Evolutionary conservation across 768 basidiomycete genomes (phyloP), one percentile per base, ranked within the genome.

Genomic region (Mycena vitilis): DNA sequence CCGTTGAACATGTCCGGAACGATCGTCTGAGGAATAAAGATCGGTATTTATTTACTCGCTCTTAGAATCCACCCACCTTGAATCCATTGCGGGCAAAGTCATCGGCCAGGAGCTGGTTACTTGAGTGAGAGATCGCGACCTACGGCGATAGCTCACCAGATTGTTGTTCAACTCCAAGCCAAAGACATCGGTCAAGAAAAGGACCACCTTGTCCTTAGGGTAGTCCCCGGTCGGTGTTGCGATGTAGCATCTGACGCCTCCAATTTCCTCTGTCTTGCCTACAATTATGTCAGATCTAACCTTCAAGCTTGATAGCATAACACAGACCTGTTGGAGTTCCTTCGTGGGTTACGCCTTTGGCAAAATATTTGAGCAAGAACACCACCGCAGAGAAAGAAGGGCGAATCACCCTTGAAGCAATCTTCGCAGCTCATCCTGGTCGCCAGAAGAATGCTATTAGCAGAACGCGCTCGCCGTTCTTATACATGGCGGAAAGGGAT

Each of bases 51-150:
- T 30, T 30, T 30, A 2, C 30, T 30, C 30, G 30, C 30, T 30
- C 3, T 30, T 30, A 30, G 30, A 30, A 30, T 30, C 30, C 30
- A 25, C 40, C 11, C 37, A 77, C 78, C 76, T 74, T 71, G 75
- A 79, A 82, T 11, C 83, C 83, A 57, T 82, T 82, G 23, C 65
- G 71, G 37, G 83, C 81, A 70, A 81, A 83, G 67, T 81, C 83
- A 64, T 86, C 85, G 5, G 79, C 79, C 16, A 86, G 79, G 18
- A 83, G 73, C 84, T 86, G 20, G 16, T 25, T 9, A 15, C 20
- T 15, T 48, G n/a, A 44, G 8, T 60, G 6, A 40, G 18, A 7
- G 15, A 30, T 63, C 44, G 66, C 40, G 15, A 11, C 20, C 6
- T 37, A 10, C 22, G 16, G 20, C 38, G 48, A 37, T 20, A 20